Evolutionary conservation across 352 stramenopile genomes (phyloP), one percentile per base, ranked within the genome.

Genomic region (Pythium chondricola): DNA sequence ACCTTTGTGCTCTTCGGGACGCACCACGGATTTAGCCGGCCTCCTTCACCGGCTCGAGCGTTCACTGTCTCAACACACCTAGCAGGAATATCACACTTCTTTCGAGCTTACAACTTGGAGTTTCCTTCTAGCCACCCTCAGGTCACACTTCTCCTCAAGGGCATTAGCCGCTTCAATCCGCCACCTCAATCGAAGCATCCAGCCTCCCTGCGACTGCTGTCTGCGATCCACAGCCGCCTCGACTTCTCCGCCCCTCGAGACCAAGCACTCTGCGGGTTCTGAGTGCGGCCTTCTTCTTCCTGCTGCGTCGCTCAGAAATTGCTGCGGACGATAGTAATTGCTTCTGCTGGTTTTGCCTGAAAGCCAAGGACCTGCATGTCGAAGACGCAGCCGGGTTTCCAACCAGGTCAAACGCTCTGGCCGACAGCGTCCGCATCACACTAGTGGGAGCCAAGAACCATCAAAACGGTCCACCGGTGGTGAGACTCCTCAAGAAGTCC

Each of bases 221-320:
- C 6, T 5, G 20, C 18, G 6, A 5, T 11, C 16, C 38, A 29
- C 22, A 9, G 38, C 22, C 18, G 20, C 27, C 38, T 44, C 8
- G 17, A 48, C 24, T n/a, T 48, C 20, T 35, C 24, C 16, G 22
- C 22, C 41, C 14, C 26, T 25, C 20, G 11, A 7, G 25, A 48
- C n/a, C 41, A 36, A 32, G 24, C 41, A 18, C 26, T 48, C 7
- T 48, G 41, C 22, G 41, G 24, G 41, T 48, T 35, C 20, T 48
- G 41, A 36, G 41, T 22, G 11, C 20, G 24, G 41, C 22, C 16
- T 48, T 48, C 41, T 48, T 48, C 41, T 48, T 48, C 41, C 26
- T 48, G 8, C 24, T 48, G 14, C 22, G 41, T 5, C 22, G 41
- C n/a, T 48, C 41, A 4, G 25, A 48, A 18, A 48, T 48, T 18